Evolutionary conservation across 768 basidiomycete genomes (phyloP).

Genomic region (Lactarius evosmus): DNA sequence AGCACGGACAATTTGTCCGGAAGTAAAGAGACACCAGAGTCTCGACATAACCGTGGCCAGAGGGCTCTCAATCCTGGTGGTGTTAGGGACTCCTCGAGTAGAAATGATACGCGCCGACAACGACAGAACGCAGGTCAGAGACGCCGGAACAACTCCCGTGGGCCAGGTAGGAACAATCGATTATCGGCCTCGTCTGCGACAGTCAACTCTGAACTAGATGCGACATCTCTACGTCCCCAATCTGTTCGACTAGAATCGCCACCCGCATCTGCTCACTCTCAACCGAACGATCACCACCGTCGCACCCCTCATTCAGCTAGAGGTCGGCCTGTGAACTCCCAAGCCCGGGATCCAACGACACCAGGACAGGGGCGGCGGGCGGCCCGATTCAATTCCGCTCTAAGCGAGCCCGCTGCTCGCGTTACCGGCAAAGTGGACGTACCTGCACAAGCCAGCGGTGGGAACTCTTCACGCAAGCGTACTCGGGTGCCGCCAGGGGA

Average conservation of each 20-base stretch:
- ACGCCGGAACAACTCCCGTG: conserved; percentile 8
- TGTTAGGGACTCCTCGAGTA: background rate
- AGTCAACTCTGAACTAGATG: background rate
- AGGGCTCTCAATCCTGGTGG: background rate
- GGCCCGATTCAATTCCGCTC: conserved; percentile 18
- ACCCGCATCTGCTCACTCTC: background rate
- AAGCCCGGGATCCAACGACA: background rate
- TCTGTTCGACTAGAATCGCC: background rate
- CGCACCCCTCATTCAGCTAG: background rate
- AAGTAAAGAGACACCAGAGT: conserved; percentile 3
- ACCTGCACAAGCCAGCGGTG: background rate
- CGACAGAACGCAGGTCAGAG: conserved; percentile 7
- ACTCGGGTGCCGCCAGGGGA: conserved; percentile 36
- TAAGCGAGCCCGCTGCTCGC: conserved; percentile 4
- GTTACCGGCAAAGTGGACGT: background rate
- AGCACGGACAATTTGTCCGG: background rate
- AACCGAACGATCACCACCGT: background rate
- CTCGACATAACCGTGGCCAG: conserved; percentile 4
- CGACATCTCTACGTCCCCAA: background rate
- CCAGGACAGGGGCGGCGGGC: conserved; percentile 8
- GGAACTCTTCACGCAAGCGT: conserved; percentile 9
- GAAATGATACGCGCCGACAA: conserved; percentile 1
- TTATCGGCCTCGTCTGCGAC: background rate
- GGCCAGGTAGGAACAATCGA: background rate
- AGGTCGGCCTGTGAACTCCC: background rate